Percentiles rank a stretch among this genome's conserved stretches.
These are phyloP conservation scores for Buddleja alternifolia DNA, from an alignment of 257 asterid genomes.

Conservation along the genomic window DNA sequence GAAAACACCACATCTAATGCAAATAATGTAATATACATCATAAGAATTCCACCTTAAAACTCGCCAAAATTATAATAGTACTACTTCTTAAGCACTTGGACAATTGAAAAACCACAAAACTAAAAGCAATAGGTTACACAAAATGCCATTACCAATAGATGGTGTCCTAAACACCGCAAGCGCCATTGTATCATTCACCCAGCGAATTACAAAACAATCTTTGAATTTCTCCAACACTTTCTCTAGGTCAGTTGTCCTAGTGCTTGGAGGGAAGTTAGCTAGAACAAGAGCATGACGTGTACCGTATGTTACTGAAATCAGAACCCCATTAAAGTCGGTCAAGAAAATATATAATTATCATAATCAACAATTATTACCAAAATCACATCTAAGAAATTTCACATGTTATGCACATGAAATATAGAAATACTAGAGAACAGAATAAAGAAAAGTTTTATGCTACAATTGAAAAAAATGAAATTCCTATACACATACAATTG, in stretches of 20 bases:
- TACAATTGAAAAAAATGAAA: conserved; percentile 13
- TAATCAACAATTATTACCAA: conserved; percentile 26
- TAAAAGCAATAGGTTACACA: not conserved
- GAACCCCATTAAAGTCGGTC: conserved; percentile 10
- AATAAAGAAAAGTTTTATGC: not conserved
- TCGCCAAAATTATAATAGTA: not conserved
- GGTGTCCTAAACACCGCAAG: conserved; percentile 92
- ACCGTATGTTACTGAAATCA: conserved; percentile 54
- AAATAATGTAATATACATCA: not conserved
- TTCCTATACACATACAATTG: conserved; percentile 46
- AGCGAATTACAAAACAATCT: conserved; percentile 74
- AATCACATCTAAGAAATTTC: not conserved
- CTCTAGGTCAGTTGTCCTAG: conserved; percentile 77
- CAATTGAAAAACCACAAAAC: conserved; percentile 7
- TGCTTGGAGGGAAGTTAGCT: conserved; percentile 68
- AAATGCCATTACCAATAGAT: conserved; percentile 55
- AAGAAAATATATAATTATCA: conserved; percentile 25
- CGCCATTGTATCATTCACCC: conserved; percentile 86
- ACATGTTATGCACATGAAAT: not conserved
- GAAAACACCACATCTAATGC: too few species aligned
- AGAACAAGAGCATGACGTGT: conserved; percentile 83
- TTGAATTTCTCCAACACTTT: conserved; percentile 66
- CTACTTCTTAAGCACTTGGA: not conserved
- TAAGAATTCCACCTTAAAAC: conserved; percentile 1
- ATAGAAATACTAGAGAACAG: too few species aligned